Percentiles rank a stretch among this genome's conserved stretches.
Evolutionary conservation across 805 yeast genomes (phyloP).

Genomic region (Citeromyces nyonsensis): DNA sequence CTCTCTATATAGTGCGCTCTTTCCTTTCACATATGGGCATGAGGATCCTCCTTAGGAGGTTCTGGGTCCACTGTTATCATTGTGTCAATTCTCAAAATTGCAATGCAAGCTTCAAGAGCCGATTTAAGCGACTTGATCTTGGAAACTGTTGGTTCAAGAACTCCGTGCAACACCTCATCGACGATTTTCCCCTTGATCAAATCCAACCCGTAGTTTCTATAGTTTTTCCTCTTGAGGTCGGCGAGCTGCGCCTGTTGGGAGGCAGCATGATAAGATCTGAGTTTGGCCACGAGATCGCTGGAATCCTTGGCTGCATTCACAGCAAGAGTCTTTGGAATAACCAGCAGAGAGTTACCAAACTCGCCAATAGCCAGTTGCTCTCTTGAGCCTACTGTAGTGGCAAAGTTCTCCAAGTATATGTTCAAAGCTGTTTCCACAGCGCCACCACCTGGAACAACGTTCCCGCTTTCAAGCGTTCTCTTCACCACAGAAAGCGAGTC

Average conservation of each 20-base stretch:
- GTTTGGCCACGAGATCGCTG: constrained; percentile 83
- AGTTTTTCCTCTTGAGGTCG: constrained; percentile 74
- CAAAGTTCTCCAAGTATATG: constrained; percentile 90
- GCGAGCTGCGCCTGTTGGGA: constrained; percentile 74
- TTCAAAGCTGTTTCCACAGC: constrained; percentile 96
- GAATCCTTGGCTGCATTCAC: constrained; percentile 97
- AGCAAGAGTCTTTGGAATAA: constrained; percentile 93
- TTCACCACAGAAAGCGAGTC: constrained; percentile 91
- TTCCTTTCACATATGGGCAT: constrained; percentile 45
- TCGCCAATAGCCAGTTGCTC: constrained; percentile 97
- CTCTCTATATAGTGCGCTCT: no score
- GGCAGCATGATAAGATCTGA: constrained; percentile 93
- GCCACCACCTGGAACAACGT: constrained; percentile 98
- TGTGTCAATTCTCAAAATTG: constrained; percentile 93
- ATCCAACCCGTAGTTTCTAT: constrained; percentile 88
- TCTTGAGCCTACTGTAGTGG: constrained; percentile 93
- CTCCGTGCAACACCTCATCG: constrained; percentile 74
- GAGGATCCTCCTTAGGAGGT: constrained; percentile 82
- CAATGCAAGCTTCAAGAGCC: constrained; percentile 96
- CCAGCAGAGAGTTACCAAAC: constrained; percentile 78
- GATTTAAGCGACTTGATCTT: constrained; percentile 87
- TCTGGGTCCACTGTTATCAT: constrained; percentile 97
- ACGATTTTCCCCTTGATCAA: constrained; percentile 83
- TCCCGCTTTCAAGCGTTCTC: constrained; percentile 87
- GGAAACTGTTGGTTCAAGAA: constrained; percentile 88